A percentile compares a stretch with the other conserved stretches of the same genome.
Conservation (phyloP, 1,139 yeast genomes). For the Wickerhamomyces sp. region DNA sequence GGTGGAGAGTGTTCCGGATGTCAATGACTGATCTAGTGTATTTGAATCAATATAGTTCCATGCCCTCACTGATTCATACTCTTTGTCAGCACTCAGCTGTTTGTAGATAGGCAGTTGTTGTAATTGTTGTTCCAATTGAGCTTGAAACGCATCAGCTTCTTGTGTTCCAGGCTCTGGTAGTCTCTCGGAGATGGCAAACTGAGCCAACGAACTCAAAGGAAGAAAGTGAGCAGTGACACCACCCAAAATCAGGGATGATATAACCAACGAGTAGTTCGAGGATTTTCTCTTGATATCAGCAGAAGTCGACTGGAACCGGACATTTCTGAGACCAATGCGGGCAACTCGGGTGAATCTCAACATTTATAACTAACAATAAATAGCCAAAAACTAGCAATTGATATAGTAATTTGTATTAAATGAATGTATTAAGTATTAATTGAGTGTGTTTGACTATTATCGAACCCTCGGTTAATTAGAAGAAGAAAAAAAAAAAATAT, state of each 20-base stretch:
- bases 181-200: constrained; percentile 15
- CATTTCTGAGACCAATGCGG: too few species aligned
- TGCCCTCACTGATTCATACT: constrained; percentile 45
- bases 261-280: constrained; percentile 12
- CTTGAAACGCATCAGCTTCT: constrained; percentile 28
- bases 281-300: constrained; percentile 3
- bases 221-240: constrained; percentile 21
- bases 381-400: too few species aligned
- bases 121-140: constrained; percentile 41
- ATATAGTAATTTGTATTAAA: too few species aligned
- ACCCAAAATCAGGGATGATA: constrained; percentile 23
- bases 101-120: constrained; percentile 50
- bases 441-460: too few species aligned
- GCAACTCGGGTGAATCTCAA: too few species aligned
- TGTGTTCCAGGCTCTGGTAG: constrained; percentile 20
- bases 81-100: constrained; percentile 36
- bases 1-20: constrained; percentile 31
- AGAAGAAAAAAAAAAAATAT: too few species aligned
- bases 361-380: too few species aligned
- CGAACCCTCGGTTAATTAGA: too few species aligned
- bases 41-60: constrained; percentile 58
- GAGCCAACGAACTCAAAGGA: constrained; percentile 23
- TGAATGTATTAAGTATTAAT: too few species aligned
- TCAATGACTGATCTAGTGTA: constrained; percentile 14
- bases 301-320: too few species aligned